Conservation (phyloP, 257 asterid species). For the Solanum chilense region DNA sequence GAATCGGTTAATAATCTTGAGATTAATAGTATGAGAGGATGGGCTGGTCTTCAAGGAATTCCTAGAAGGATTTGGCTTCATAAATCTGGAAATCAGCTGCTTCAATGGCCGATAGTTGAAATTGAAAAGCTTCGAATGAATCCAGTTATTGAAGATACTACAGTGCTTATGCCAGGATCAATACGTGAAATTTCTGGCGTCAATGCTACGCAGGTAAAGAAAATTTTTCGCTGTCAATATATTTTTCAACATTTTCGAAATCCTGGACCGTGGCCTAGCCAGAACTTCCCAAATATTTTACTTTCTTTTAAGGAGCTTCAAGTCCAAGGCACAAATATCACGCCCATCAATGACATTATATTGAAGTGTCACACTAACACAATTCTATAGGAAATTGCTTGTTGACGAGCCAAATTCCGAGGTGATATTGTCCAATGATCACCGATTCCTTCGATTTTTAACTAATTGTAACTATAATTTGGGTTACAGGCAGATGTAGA, state of each 20-base stretch:
- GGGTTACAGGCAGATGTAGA: conserved; percentile 24
- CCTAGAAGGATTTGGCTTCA: conserved; percentile 8
- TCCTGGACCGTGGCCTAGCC: not conserved
- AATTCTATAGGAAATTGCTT: not conserved
- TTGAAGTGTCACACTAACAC: not conserved
- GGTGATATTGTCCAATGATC: not conserved
- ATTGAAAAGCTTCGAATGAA: conserved; percentile 1
- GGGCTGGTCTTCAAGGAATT: conserved; percentile 15
- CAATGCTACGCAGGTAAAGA: conserved; percentile 21
- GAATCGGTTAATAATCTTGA: conserved; percentile 15
- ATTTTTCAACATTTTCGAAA: not conserved
- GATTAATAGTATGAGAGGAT: conserved; percentile 15
- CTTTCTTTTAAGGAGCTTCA: no score
- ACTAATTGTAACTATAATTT: not conserved
- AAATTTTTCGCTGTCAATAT: not conserved
- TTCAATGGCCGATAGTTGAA: conserved; percentile 8
- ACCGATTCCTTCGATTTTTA: not conserved
- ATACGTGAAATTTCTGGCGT: conserved; percentile 12
- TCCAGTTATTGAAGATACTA: not conserved
- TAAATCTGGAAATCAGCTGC: conserved; percentile 2
- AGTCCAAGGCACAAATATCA: not conserved
- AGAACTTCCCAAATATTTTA: no score
- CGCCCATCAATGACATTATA: not conserved
- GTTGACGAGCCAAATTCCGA: not conserved
- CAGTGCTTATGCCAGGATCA: conserved; percentile 9